phyloP scores from a whole-genome alignment of 2,329 filamentous ascomycete genomes.

The Scedosporium boydii region DNA sequence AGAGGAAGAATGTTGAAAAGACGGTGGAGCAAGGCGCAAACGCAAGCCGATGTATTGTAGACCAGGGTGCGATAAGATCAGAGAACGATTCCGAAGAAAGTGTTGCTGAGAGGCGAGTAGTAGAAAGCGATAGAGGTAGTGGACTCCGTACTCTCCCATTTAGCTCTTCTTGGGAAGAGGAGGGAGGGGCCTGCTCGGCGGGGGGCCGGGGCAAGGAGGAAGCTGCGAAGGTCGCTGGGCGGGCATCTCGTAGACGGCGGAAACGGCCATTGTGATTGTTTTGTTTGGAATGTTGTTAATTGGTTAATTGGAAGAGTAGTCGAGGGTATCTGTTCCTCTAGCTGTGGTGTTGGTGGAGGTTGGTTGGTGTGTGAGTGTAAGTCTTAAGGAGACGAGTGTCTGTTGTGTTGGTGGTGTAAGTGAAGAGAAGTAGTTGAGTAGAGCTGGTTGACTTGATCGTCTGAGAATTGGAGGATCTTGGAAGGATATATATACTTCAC shows the following conservation, averaged over 20 bases:
- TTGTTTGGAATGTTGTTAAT: conserved; percentile 9
- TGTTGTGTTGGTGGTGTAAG: conserved; percentile 9
- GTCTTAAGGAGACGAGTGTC: conserved; percentile 12
- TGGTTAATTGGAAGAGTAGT: conserved; percentile 3
- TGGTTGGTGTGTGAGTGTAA: background rate
- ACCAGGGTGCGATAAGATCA: background rate
- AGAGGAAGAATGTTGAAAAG: background rate
- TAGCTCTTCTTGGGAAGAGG: conserved; percentile 54
- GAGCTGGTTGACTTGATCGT: conserved; percentile 6
- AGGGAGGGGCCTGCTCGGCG: conserved; percentile 54
- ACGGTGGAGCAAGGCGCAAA: background rate
- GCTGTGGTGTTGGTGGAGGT: background rate
- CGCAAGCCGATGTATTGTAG: background rate
- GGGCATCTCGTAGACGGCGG: conserved; percentile 35
- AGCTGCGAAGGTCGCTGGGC: conserved; percentile 55
- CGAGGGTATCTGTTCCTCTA: background rate
- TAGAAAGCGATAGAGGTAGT: background rate
- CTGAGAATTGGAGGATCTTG: background rate
- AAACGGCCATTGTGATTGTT: conserved; percentile 6
- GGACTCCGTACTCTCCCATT: conserved; percentile 2
- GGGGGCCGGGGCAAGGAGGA: conserved; percentile 57
- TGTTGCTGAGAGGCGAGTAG: background rate
- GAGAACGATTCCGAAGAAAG: background rate
- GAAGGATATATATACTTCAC: background rate
- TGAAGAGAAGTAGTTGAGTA: conserved; percentile 9